These are phyloP conservation scores for Tilletia setariae DNA, from an alignment of 1,284 basidiomycete species.

Conservation along the genomic window DNA sequence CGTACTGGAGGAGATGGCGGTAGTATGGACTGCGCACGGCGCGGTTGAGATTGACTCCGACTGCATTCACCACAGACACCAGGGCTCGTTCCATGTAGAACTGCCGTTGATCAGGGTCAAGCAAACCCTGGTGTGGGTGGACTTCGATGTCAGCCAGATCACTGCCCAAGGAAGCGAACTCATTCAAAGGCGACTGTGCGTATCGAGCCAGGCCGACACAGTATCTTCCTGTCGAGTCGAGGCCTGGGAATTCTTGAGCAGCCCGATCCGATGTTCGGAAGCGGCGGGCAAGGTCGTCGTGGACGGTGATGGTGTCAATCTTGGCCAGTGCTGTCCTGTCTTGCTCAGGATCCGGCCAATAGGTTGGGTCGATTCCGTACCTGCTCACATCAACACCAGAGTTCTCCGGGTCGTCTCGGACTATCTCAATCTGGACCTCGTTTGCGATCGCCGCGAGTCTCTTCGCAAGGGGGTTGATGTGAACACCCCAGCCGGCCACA, in stretches of 20 bases:
- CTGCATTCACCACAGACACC: conserved; percentile 83
- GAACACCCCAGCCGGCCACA: conserved; percentile 68
- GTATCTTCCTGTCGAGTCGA: conserved; percentile 81
- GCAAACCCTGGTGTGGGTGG: conserved; percentile 76
- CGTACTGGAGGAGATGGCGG: conserved; percentile 78
- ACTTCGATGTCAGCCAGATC: conserved; percentile 48
- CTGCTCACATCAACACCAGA: conserved; percentile 22
- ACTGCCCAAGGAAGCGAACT: conserved; percentile 47
- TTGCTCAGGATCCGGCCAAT: neutral
- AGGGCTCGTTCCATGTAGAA: conserved; percentile 78
- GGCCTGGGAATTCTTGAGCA: conserved; percentile 75
- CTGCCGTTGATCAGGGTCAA: conserved; percentile 76
- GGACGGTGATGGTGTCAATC: conserved; percentile 70
- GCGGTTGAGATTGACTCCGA: conserved; percentile 93
- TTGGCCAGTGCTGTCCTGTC: conserved; percentile 13
- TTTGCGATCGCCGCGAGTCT: conserved; percentile 65
- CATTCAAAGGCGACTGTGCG: conserved; percentile 76
- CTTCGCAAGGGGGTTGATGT: conserved; percentile 69
- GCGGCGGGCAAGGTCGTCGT: conserved; percentile 87
- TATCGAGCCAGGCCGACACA: conserved; percentile 92
- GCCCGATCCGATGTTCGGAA: conserved; percentile 89
- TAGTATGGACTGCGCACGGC: conserved; percentile 83
- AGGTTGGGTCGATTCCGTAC: neutral
- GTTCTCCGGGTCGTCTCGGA: conserved; percentile 20
- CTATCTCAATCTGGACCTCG: conserved; percentile 56